These are phyloP conservation scores for Rhinocladiella mackenziei DNA, from an alignment of 2,329 filamentous ascomycete genomes.

Conservation along the genomic window DNA sequence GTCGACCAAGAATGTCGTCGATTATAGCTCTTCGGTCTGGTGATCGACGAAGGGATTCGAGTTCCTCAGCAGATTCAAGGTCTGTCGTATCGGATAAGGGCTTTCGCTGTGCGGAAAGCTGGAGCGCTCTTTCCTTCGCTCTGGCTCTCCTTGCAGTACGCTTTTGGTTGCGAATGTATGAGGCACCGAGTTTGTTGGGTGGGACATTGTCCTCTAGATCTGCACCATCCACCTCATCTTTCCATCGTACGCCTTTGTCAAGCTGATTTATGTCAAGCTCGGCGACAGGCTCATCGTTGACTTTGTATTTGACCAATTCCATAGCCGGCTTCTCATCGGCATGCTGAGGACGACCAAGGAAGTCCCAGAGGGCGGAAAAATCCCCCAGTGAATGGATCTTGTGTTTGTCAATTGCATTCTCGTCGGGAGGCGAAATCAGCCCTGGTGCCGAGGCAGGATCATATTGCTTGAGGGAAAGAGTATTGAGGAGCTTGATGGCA, in stretches of 20 bases:
- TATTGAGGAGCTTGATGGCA: conserved; percentile 43
- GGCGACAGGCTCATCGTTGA: conserved; percentile 20
- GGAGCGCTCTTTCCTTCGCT: conserved; percentile 27
- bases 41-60: conserved; percentile 25
- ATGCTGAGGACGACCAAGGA: conserved; percentile 29
- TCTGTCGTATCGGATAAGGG: conserved; percentile 27
- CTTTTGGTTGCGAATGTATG: conserved; percentile 26
- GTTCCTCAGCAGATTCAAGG: conserved; percentile 30
- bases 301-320: conserved; percentile 20
- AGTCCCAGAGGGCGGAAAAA: conserved; percentile 42
- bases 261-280: conserved; percentile 22
- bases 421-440: not conserved
- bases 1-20: conserved; percentile 29
- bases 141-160: conserved; percentile 29
- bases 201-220: conserved; percentile 33
- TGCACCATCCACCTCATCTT: conserved; percentile 32
- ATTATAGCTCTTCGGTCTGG: conserved; percentile 31
- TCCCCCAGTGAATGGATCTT: conserved; percentile 38
- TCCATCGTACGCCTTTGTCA: conserved; percentile 33
- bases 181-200: conserved; percentile 14
- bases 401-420: conserved; percentile 12
- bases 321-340: conserved; percentile 7
- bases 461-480: conserved; percentile 18
- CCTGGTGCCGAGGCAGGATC: not conserved
- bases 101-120: conserved; percentile 8